Evolutionary conservation across 176 grass and related monocot genomes (phyloP).

Genomic region (Cocos nucifera): DNA sequence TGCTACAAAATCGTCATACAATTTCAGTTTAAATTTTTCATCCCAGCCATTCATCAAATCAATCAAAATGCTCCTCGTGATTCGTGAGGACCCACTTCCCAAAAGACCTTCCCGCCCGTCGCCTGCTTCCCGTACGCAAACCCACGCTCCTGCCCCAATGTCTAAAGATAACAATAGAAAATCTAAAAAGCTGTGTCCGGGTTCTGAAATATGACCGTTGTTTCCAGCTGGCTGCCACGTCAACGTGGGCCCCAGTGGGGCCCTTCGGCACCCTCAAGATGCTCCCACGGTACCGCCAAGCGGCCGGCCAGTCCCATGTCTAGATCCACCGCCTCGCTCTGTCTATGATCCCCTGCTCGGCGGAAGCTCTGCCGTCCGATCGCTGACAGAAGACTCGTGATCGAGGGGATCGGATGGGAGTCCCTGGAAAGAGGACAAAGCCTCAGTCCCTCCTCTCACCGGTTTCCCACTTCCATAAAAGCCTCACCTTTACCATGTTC

Average conservation of each 20-base stretch:
- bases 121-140: no score
- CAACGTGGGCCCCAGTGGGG: conserved; percentile 14
- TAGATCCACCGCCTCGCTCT: accelerated
- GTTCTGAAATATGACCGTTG: conserved; percentile 52
- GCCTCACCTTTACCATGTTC: conserved; percentile 8
- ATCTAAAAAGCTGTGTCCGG: no score
- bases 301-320: neutral
- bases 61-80: no score
- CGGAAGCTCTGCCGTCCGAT: conserved; percentile 33
- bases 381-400: conserved; percentile 40
- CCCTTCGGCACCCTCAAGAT: conserved; percentile 17
- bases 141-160: no score
- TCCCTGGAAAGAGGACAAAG: neutral
- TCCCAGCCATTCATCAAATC: no score
- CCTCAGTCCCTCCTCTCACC: neutral
- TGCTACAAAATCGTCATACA: no score
- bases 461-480: conserved; percentile 29
- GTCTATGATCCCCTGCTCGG: neutral
- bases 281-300: neutral
- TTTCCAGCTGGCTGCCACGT: neutral
- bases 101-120: no score
- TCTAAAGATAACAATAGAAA: no score
- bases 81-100: no score
- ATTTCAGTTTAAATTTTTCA: no score
- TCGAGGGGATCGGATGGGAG: conserved; percentile 18